Evolutionary conservation across 192 early-diverging fungal species (phyloP).

Genomic region (Coemansia umbellata): DNA sequence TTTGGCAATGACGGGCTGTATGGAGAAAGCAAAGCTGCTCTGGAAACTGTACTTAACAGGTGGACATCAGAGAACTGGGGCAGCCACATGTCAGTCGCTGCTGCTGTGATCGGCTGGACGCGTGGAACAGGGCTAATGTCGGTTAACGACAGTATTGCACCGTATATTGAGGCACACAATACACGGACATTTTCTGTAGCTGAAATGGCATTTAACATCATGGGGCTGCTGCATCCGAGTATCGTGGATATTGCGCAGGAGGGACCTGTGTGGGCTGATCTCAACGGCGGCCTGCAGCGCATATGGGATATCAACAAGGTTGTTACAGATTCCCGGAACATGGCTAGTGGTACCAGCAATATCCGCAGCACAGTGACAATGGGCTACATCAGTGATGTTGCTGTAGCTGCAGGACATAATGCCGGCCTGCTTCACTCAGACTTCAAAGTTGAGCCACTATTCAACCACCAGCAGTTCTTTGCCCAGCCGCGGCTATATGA

Average conservation of each 20-base stretch:
- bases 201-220: slow-evolving; percentile 94
- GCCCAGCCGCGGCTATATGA: slow-evolving; percentile 61
- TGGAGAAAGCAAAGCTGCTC: slow-evolving; percentile 87
- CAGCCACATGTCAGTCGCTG: slow-evolving; percentile 75
- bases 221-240: slow-evolving; percentile 80
- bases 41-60: slow-evolving; percentile 89
- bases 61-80: slow-evolving; percentile 88
- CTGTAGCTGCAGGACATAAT: slow-evolving; percentile 1
- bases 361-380: not conserved
- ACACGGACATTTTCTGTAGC: slow-evolving; percentile 85
- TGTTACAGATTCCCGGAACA: slow-evolving; percentile 4
- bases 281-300: slow-evolving; percentile 89
- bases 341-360: not conserved
- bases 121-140: slow-evolving; percentile 94
- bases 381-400: slow-evolving; percentile 18
- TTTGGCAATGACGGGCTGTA: slow-evolving; percentile 93
- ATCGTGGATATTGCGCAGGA: slow-evolving; percentile 66
- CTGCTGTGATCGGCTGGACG: slow-evolving; percentile 96
- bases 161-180: slow-evolving; percentile 75
- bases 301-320: slow-evolving; percentile 49
- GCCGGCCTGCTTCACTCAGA: slow-evolving; percentile 10
- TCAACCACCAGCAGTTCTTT: slow-evolving; percentile 84
- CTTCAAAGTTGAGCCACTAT: slow-evolving; percentile 58
- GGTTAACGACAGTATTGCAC: slow-evolving; percentile 83
- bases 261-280: slow-evolving; percentile 92